These are phyloP conservation scores for Lodderomyces oxycetoniae DNA, from an alignment of 1,139 yeast genomes.

Conservation along the genomic window DNA sequence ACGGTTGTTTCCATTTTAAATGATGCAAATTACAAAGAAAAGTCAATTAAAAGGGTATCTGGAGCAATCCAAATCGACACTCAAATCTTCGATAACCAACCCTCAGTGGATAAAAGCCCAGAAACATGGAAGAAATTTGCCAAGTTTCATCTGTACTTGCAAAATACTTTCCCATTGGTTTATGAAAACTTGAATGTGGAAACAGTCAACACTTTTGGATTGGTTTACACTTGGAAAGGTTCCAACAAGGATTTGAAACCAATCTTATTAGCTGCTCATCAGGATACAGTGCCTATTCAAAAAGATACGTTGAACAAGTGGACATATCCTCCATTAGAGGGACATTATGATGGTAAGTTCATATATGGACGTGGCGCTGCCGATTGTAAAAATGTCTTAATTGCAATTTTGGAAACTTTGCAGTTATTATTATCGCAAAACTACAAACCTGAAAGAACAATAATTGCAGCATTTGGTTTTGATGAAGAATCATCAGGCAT, in stretches of 20 bases:
- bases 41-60: constrained; percentile 33
- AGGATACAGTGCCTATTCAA: constrained; percentile 82
- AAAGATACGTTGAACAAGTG: constrained; percentile 52
- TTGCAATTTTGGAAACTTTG: constrained; percentile 36
- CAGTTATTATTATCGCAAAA: constrained; percentile 30
- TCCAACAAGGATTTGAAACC: constrained; percentile 52
- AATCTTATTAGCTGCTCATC: constrained; percentile 67
- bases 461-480: constrained; percentile 41
- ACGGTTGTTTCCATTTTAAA: constrained; percentile 29
- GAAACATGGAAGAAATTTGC: constrained; percentile 41
- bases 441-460: constrained; percentile 32
- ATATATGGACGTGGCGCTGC: constrained; percentile 41
- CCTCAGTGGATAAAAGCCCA: constrained; percentile 34
- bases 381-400: constrained; percentile 40
- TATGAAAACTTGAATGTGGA: constrained; percentile 46
- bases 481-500: constrained; percentile 42
- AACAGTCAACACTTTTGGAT: constrained; percentile 60
- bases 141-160: constrained; percentile 53
- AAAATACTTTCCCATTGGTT: constrained; percentile 55
- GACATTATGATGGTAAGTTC: constrained; percentile 54
- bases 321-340: constrained; percentile 69
- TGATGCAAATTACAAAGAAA: constrained; percentile 31
- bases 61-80: constrained; percentile 45
- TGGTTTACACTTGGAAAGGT: constrained; percentile 67
- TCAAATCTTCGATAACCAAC: constrained; percentile 41